phyloP scores from a whole-genome alignment of 1,139 yeast species.

The Spathaspora sp. region DNA sequence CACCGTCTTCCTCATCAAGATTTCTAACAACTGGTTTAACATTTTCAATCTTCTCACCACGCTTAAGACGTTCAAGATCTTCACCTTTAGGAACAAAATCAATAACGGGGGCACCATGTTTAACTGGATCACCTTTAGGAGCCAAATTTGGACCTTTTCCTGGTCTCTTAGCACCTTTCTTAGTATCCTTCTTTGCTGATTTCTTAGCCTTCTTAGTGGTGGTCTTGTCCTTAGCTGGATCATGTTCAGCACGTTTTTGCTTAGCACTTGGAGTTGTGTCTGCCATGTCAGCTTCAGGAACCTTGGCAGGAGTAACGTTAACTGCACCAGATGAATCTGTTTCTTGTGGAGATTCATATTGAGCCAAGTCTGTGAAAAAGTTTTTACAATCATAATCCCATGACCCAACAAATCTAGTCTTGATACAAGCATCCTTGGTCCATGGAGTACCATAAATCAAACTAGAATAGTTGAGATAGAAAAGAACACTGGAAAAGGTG shows the following conservation, averaged over 20 bases:
- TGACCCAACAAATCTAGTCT: slow-evolving; percentile 54
- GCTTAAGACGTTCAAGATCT: neutral
- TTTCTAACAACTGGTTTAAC: neutral
- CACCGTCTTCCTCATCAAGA: neutral
- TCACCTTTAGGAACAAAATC: slow-evolving; percentile 1
- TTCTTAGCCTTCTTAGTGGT: slow-evolving; percentile 4
- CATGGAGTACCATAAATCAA: slow-evolving; percentile 79
- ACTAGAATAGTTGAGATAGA: slow-evolving; percentile 68
- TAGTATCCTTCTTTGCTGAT: slow-evolving; percentile 6
- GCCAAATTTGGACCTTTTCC: neutral
- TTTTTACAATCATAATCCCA: slow-evolving; percentile 88
- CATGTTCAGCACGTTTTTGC: slow-evolving; percentile 8
- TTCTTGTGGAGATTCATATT: slow-evolving; percentile 22
- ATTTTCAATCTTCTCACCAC: neutral
- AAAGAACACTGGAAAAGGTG: slow-evolving; percentile 49
- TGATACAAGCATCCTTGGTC: slow-evolving; percentile 68
- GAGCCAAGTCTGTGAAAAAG: slow-evolving; percentile 38
- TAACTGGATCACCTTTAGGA: neutral
- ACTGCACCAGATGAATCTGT: slow-evolving; percentile 20
- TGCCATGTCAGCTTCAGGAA: slow-evolving; percentile 16
- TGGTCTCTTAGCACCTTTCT: slow-evolving; percentile 6
- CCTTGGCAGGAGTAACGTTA: slow-evolving; percentile 14
- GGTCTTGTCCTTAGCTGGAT: neutral
- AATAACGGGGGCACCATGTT: neutral
- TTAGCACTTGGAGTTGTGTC: slow-evolving; percentile 15